A percentile compares a stretch with the other conserved stretches of the same genome.
Evolutionary conservation across 139 green algal genomes (phyloP).

Genomic region (Coccomyxa sp.): DNA sequence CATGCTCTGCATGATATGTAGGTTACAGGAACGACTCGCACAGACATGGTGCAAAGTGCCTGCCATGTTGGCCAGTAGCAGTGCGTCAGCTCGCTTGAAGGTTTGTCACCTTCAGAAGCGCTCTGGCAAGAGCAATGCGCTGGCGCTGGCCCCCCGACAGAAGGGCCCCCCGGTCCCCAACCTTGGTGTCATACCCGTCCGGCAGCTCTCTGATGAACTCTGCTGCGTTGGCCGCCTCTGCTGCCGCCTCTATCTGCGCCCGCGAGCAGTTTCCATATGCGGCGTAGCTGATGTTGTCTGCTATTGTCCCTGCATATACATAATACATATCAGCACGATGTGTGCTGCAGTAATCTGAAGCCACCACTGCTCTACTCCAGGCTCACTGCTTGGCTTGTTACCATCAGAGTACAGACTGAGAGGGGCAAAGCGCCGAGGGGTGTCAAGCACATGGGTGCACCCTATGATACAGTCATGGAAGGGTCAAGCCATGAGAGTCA

Average conservation of each 20-base stretch:
- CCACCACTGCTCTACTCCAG: too few relatives aligned
- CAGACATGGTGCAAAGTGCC: neutral
- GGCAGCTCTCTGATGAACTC: slow-evolving; percentile 68
- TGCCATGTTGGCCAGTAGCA: too few relatives aligned
- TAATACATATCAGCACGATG: neutral
- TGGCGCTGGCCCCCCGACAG: slow-evolving; percentile 78
- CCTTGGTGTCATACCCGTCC: slow-evolving; percentile 55
- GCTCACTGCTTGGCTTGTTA: too few relatives aligned
- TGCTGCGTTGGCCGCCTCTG: slow-evolving; percentile 58
- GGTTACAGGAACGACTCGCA: too few relatives aligned
- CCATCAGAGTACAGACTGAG: too few relatives aligned
- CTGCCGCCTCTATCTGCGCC: slow-evolving; percentile 48
- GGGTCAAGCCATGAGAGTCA: neutral
- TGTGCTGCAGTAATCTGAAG: neutral
- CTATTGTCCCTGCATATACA: slow-evolving; percentile 57
- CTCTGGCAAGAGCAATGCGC: slow-evolving; percentile 73
- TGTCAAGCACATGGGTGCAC: neutral
- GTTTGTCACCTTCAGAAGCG: slow-evolving; percentile 56
- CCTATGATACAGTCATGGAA: neutral
- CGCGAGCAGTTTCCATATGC: slow-evolving; percentile 17
- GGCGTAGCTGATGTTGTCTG: slow-evolving; percentile 88
- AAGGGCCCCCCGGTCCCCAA: slow-evolving; percentile 45
- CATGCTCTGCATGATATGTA: too few relatives aligned
- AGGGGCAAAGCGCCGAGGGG: neutral
- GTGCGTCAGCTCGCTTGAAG: too few relatives aligned